phyloP scores from a whole-genome alignment of 2,329 filamentous ascomycete species.

The Xylaria sp. region DNA sequence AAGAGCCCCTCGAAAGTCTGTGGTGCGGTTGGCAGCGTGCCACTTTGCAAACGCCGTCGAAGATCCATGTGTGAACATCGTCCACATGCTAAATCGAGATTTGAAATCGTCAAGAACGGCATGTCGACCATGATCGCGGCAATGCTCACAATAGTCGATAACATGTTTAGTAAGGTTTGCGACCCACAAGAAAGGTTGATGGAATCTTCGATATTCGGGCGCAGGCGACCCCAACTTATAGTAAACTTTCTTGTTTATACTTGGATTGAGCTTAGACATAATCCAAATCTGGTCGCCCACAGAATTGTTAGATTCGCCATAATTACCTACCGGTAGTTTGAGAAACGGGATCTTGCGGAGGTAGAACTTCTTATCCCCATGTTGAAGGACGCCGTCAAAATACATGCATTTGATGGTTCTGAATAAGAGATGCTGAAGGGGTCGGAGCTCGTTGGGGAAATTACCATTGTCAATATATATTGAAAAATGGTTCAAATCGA shows the following conservation, averaged over 20 bases:
- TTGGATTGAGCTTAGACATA: constrained; percentile 60
- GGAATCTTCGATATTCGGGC: constrained; percentile 69
- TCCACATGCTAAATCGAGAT: constrained; percentile 66
- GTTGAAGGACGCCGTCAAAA: constrained; percentile 69
- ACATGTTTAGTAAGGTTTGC: constrained; percentile 76
- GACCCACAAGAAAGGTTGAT: constrained; percentile 74
- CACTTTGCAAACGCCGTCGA: constrained; percentile 61
- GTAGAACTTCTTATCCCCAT: constrained; percentile 57
- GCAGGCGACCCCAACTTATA: constrained; percentile 70
- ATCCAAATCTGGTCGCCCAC: constrained; percentile 71
- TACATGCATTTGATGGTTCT: constrained; percentile 53
- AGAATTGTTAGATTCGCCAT: constrained; percentile 60
- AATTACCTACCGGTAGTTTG: constrained; percentile 72
- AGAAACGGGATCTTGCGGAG: constrained; percentile 67
- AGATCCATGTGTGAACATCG: constrained; percentile 58
- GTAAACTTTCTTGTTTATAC: constrained; percentile 61
- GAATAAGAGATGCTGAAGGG: constrained; percentile 63
- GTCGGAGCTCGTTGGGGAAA: constrained; percentile 61
- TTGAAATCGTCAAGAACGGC: constrained; percentile 68
- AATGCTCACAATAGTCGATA: constrained; percentile 69
- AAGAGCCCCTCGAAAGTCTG: constrained; percentile 72
- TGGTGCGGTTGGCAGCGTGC: constrained; percentile 57
- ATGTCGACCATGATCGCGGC: constrained; percentile 44
- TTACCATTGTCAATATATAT: constrained; percentile 59
- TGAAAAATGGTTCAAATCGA: constrained; percentile 67